Base-by-base conservation (phyloP, 441 rosid genomes). In the Gossypium laxum region DNA sequence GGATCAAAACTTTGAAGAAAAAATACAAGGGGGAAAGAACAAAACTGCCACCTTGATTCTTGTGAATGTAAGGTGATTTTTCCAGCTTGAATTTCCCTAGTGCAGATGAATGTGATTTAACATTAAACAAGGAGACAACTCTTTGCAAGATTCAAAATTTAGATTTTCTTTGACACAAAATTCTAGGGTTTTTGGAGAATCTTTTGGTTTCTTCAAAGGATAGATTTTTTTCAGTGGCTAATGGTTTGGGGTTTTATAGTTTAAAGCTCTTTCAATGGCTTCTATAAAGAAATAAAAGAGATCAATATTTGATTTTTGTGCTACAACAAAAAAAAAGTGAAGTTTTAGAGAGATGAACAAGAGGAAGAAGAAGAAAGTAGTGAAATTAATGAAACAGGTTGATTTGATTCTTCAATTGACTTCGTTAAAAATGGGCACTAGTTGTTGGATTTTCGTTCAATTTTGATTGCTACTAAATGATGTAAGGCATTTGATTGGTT, bases 11-110 rank as follows among this genome's bases (percentile, higher is more conserved):
- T 43, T 70, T 90, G 71, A 92, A 92, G 85, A 92, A 90, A 85
- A 90, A 89, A 80, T 89, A 84, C 75, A 92, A 84, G 71, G 56
- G 83, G n/a, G 96, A 92, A 77, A 90, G 85, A 76, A 78, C 91
- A 14, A 83, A 83, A 19, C 77, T 89, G 91, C 79, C 88, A 85
- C 67, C 98, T 79, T 54, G 83, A 54, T 94, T 83, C 71, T 84
- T 82, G 72, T 88, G 83, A 0, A 83, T 55, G 77, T 86, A 89
- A 0, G 92, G 74, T 5, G 96, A 85, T 81, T 91, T 92, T 10
- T 94, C 99, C 86, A 94, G 91, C 93, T 94, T 94, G 94, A 94
- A 89, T 72, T 94, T 94, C 24, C 96, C 98, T 2, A 93, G 94
- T 21, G 96, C 87, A 17, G 97, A 89, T 7, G 97, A 70, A 76